These are phyloP conservation scores for Rehmannia glutinosa DNA, from an alignment of 257 asterid genomes.

Conservation along the genomic window DNA sequence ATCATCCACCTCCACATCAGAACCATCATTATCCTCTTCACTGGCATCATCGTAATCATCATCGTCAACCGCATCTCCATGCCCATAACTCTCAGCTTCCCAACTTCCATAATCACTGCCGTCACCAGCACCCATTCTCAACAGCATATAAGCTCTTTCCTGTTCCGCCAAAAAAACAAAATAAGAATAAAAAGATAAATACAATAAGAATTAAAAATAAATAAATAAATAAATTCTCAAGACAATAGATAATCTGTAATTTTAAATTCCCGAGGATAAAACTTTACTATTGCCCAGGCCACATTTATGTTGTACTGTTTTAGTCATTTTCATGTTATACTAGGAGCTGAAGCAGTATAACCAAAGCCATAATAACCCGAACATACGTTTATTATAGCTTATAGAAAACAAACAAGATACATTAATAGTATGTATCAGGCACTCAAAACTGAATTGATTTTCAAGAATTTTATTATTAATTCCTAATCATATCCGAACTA, in stretches of 20 bases:
- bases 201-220: background rate
- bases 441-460: background rate
- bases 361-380: background rate
- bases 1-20: constrained; percentile 50
- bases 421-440: background rate
- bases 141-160: constrained; percentile 98
- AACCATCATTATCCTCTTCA: constrained; percentile 66
- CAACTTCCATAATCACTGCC: constrained; percentile 72
- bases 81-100: constrained; percentile 61
- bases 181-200: no score
- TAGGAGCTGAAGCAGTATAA: background rate
- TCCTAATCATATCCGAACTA: background rate
- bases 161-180: constrained; percentile 9
- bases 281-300: background rate
- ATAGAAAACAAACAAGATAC: background rate
- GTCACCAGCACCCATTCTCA: constrained; percentile 57
- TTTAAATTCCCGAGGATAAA: background rate
- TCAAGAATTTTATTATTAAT: background rate
- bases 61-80: constrained; percentile 45
- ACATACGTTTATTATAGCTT: background rate
- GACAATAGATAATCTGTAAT: no score
- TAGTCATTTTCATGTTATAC: background rate
- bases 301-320: background rate
- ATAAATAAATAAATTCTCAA: background rate
- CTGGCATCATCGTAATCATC: constrained; percentile 61